Base-by-base conservation (phyloP, 441 rosid genomes). In the Viola pubescens region DNA sequence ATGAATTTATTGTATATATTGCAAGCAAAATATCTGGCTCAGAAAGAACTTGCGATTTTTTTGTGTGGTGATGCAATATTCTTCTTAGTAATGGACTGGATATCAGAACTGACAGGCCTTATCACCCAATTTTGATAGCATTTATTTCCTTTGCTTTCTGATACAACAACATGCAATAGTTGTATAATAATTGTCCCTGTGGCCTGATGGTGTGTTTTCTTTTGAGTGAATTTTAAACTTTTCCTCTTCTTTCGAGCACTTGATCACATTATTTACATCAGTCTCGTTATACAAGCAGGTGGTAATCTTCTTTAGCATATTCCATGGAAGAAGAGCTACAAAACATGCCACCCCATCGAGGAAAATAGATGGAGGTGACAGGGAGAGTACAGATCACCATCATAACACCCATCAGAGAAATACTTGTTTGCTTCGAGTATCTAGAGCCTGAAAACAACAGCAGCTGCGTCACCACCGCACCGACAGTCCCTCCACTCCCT, bases 351-450 rank as follows among this genome's bases (percentile, higher is more conserved):
- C 90, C 91, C 74, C 71, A 74, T 4, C 34, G 72, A 26, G 89
- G 91, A 73, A 82, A 90, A 74, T 77, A 74, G 49, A 83, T 68
- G 12, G 81, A 62, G 56, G 84, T 49, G 67, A 77, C 71, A 2
- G 91, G 72, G 10, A 84, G 73, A 37, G 88, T 73, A 56, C 74
- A 79, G 45, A 70, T 19, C 37, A 87, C 57, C 64, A 81, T 81
- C 88, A 86, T 70, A 11, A 90, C 58, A 6, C 95, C 97, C 97
- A 84, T 90, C 1, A 90, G 74, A 26, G 95, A 88, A 67, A 90
- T 86, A 69, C 97, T 80, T 48, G 77, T 79, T 66, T 82, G 81
- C 62, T 46, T 81, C 3, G 75, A 63, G 70, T 75, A 74, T 67
- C 19, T 59, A 1, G 77, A 58, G 4, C 97, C 94, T 0, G 94